A percentile compares a stretch with the other conserved stretches of the same genome.
Conservation (phyloP, 2,329 filamentous ascomycete genomes). For the Chrysoporthe puriensis region DNA sequence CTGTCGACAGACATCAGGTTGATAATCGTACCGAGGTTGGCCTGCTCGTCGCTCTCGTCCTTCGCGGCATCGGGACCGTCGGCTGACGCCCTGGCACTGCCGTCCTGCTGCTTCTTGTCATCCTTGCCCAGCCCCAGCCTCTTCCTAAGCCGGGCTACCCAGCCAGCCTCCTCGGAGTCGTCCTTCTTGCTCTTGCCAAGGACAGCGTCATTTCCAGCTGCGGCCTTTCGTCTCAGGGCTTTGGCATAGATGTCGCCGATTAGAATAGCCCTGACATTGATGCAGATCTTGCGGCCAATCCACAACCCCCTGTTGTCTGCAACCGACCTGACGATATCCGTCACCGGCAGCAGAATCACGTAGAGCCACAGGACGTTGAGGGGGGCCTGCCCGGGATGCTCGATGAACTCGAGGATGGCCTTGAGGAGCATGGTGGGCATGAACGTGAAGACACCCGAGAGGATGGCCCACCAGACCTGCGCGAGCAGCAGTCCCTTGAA, state of each 20-base stretch:
- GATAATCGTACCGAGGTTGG: constrained; percentile 96
- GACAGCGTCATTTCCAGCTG: constrained; percentile 74
- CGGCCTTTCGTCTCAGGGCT: constrained; percentile 86
- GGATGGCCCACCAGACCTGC: constrained; percentile 79
- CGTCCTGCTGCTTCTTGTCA: constrained; percentile 49
- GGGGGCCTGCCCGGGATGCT: constrained; percentile 75
- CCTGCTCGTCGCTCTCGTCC: constrained; percentile 67
- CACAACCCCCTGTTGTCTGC: constrained; percentile 86
- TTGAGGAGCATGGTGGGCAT: constrained; percentile 88
- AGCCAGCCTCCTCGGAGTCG: constrained; percentile 43
- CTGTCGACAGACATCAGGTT: constrained; percentile 99
- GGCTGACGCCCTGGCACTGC: constrained; percentile 31
- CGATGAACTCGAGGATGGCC: constrained; percentile 92
- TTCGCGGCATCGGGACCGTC: constrained; percentile 28
- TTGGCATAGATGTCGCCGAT: constrained; percentile 98
- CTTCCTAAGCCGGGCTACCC: constrained; percentile 56
- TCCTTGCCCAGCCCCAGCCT: constrained; percentile 66
- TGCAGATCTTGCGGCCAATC: constrained; percentile 93
- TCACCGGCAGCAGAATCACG: constrained; percentile 84
- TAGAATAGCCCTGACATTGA: constrained; percentile 89
- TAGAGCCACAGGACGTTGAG: constrained; percentile 93
- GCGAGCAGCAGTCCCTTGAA: constrained; percentile 77
- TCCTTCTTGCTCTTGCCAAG: constrained; percentile 60
- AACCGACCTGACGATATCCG: constrained; percentile 80
- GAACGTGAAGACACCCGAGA: constrained; percentile 85